These are phyloP conservation scores for Metschnikowia santaceciliae DNA, from an alignment of 805 yeast species.

Conservation along the genomic window DNA sequence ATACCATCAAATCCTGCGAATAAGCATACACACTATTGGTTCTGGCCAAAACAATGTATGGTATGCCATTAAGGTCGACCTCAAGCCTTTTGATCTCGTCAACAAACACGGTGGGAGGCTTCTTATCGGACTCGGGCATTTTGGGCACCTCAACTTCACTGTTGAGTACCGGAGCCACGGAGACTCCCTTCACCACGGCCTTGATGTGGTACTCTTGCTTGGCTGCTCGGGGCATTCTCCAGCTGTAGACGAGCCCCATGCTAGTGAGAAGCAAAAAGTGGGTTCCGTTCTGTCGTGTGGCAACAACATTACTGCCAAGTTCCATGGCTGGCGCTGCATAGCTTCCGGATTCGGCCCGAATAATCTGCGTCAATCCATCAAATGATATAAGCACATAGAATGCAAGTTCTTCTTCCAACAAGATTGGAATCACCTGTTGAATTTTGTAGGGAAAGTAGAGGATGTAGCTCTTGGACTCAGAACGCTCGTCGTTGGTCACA, in stretches of 20 bases:
- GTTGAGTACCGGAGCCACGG: slow-evolving; percentile 53
- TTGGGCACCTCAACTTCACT: slow-evolving; percentile 17
- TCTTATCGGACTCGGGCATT: not conserved
- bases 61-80: slow-evolving; percentile 37
- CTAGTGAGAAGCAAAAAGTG: slow-evolving; percentile 45
- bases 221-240: slow-evolving; percentile 37
- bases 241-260: slow-evolving; percentile 47
- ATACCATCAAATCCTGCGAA: slow-evolving; percentile 37
- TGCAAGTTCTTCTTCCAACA: slow-evolving; percentile 27
- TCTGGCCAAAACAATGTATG: slow-evolving; percentile 37
- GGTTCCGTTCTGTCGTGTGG: slow-evolving; percentile 30
- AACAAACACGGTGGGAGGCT: slow-evolving; percentile 3
- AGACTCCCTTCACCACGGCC: slow-evolving; percentile 38
- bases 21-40: slow-evolving; percentile 38
- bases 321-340: slow-evolving; percentile 47
- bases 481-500: slow-evolving; percentile 36
- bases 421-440: slow-evolving; percentile 43
- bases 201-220: slow-evolving; percentile 17
- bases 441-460: slow-evolving; percentile 45
- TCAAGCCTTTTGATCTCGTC: slow-evolving; percentile 24
- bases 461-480: slow-evolving; percentile 29
- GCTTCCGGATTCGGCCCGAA: slow-evolving; percentile 44
- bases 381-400: slow-evolving; percentile 58
- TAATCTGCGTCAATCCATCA: slow-evolving; percentile 49
- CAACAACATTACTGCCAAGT: slow-evolving; percentile 45